Evolutionary conservation across 164 flowering plant genomes (phyloP), one percentile per base, ranked within the genome.

Genomic region (Annona cherimola): DNA sequence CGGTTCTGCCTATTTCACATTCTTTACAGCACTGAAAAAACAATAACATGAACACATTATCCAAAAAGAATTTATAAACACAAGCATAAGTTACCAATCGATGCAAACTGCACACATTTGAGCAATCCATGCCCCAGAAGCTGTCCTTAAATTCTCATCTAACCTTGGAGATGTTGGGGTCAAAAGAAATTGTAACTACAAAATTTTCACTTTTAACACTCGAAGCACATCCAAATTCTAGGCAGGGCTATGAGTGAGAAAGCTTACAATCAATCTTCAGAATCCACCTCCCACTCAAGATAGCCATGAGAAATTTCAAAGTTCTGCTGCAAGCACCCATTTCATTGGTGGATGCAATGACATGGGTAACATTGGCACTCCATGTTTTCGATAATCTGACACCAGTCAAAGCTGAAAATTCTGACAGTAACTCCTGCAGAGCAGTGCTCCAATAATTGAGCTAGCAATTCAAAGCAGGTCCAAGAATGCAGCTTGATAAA

Each of bases 291-390:
- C 94, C 94, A 72, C 78, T 66, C 76, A 88, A 79, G 70, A 89
- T 86, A 43, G 83, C 94, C 91, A 87, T 86, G 70, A 89, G 85
- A 54, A 84, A 81, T 76, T 87, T 89, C 46, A 83, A 42, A n/a
- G 90, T 85, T 75, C 90, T 84, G 70, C 79, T 75, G 76, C 83
- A 85, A 26, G 87, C 86, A 54, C 90, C 90, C 43, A 69, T 77
- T 35, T 70, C 81, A 84, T 85, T 82, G 69, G 89, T 83, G 54
- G 89, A 82, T 42, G 94, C 86, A 78, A 89, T 84, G 45, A 89
- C 87, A 80, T 89, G 94, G 44, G 91, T 87, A 54, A 86, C 87
- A 75, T 79, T 76, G 75, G 86, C 73, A 5, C 67, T 77, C 91
- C 91, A 89, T 16, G 42, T 63, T 79, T 83, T 87, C 42, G 77